Evolutionary conservation across 257 asterid species (phyloP).

Genomic region (Phtheirospermum japonicum): DNA sequence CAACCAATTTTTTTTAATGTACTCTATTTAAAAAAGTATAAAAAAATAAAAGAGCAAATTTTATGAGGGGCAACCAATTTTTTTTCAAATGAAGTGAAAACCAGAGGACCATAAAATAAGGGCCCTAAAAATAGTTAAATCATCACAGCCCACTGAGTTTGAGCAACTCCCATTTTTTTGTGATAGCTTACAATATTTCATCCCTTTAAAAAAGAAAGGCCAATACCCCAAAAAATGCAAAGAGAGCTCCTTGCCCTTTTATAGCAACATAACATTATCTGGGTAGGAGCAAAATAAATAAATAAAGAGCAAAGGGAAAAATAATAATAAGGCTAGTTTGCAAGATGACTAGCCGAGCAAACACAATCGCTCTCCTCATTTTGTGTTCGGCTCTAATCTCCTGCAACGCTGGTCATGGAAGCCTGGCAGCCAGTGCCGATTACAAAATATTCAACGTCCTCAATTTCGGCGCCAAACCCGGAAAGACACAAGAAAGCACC

Average conservation of each 20-base stretch:
- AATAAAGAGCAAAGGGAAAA: too few species aligned
- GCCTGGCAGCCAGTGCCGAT: constrained; percentile 12
- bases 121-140: constrained; percentile 15
- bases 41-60: background rate
- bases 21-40: background rate
- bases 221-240: constrained; percentile 7
- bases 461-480: constrained; percentile 52
- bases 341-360: constrained; percentile 34
- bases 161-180: too few species aligned
- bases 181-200: constrained; percentile 7
- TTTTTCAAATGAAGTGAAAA: constrained; percentile 5
- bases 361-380: constrained; percentile 24
- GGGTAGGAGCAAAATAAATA: constrained; percentile 45
- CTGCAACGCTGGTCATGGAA: constrained; percentile 31
- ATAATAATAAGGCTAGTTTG: background rate
- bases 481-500: constrained; percentile 31
- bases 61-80: background rate
- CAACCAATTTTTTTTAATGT: too few species aligned
- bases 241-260: constrained; percentile 45
- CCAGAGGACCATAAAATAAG: constrained; percentile 13
- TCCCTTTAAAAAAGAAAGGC: constrained; percentile 9
- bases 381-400: constrained; percentile 33
- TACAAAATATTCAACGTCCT: constrained; percentile 41
- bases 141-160: background rate
- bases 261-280: background rate